A percentile compares a stretch with the other conserved stretches of the same genome.
These are phyloP conservation scores for Ilyonectria robusta DNA, from an alignment of 2,329 filamentous ascomycete species.

Conservation along the genomic window DNA sequence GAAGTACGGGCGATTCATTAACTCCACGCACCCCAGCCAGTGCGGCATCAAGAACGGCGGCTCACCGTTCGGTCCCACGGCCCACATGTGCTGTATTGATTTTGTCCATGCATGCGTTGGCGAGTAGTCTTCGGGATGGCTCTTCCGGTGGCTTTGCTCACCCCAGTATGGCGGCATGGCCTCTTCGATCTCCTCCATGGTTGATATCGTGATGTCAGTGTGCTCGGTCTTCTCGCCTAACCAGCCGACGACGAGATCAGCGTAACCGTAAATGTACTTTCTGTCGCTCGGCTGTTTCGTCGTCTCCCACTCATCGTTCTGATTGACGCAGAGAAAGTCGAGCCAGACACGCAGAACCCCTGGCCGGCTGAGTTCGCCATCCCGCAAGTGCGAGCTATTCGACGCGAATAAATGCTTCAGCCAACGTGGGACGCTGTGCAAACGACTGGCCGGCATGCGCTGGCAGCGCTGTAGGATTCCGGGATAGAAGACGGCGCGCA, in stretches of 20 bases:
- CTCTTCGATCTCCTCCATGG: slow-evolving; percentile 49
- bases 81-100: slow-evolving; percentile 44
- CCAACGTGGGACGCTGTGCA: slow-evolving; percentile 30
- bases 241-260: slow-evolving; percentile 53
- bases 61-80: slow-evolving; percentile 39
- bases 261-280: slow-evolving; percentile 48
- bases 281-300: slow-evolving; percentile 47
- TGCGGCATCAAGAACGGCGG: slow-evolving; percentile 41
- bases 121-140: slow-evolving; percentile 53
- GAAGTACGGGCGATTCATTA: slow-evolving; percentile 52
- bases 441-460: slow-evolving; percentile 33
- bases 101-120: slow-evolving; percentile 51
- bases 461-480: slow-evolving; percentile 41
- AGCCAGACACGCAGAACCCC: slow-evolving; percentile 49
- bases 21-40: slow-evolving; percentile 45
- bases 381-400: slow-evolving; percentile 23
- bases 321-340: slow-evolving; percentile 51
- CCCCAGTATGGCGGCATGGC: slow-evolving; percentile 52
- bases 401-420: slow-evolving; percentile 27
- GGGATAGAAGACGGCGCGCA: slow-evolving; percentile 52
- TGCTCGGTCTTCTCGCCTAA: slow-evolving; percentile 48
- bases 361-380: slow-evolving; percentile 35
- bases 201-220: slow-evolving; percentile 46
- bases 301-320: slow-evolving; percentile 46
- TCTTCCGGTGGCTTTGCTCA: slow-evolving; percentile 51